Evolutionary conservation across 73 alveolate species (phyloP).

Genomic region (Paramecium primaurelia): DNA sequence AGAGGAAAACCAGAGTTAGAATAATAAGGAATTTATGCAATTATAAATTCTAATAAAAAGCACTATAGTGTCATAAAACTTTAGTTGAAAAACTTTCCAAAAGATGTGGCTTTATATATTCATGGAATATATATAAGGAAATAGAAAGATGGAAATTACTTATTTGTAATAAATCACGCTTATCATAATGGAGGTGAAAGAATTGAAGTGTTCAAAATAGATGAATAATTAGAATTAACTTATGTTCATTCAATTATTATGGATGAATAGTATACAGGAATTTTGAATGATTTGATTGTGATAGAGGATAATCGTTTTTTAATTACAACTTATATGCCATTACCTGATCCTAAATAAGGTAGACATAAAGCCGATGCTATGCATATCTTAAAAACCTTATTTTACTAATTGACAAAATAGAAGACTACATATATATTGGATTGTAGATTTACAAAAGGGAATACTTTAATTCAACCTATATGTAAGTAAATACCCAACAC

Average conservation of each 20-base stretch:
- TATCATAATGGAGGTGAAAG: slow-evolving; percentile 42
- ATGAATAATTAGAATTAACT: background rate
- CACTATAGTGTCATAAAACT: background rate
- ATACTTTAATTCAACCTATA: background rate
- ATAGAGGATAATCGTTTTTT: background rate
- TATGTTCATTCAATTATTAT: background rate
- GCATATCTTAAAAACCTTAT: background rate
- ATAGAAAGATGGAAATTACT: background rate
- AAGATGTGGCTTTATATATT: background rate
- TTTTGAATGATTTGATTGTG: background rate
- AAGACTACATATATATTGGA: background rate
- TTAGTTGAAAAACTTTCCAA: background rate
- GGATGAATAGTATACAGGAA: background rate
- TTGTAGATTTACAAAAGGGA: background rate
- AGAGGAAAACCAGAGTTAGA: background rate
- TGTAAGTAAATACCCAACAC: background rate
- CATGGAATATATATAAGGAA: background rate
- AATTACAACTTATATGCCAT: background rate
- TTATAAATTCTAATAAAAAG: background rate
- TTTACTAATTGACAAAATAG: background rate
- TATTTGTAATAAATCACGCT: slow-evolving; percentile 1
- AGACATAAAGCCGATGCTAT: background rate
- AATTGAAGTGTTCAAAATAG: background rate
- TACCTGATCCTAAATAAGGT: background rate
- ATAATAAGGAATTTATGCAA: background rate